These are phyloP conservation scores for Candida insectorum DNA, from an alignment of 805 yeast species.

Conservation along the genomic window DNA sequence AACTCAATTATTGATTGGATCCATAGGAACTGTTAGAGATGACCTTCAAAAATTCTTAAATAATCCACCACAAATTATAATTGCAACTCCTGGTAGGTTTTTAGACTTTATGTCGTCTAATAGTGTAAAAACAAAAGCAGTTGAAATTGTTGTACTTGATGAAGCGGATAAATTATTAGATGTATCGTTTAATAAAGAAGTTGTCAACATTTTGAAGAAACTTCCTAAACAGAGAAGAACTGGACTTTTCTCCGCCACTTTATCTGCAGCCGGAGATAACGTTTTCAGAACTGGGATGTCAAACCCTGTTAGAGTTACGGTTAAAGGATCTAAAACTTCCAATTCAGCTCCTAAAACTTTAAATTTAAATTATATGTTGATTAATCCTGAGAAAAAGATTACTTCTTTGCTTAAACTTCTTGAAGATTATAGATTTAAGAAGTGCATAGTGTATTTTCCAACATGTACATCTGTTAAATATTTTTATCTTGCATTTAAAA, in stretches of 20 bases:
- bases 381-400: conserved; percentile 60
- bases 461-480: conserved; percentile 83
- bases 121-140: conserved; percentile 54
- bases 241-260: conserved; percentile 92
- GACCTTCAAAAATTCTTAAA: conserved; percentile 61
- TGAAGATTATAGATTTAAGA: conserved; percentile 55
- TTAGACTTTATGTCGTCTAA: conserved; percentile 66
- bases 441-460: conserved; percentile 88
- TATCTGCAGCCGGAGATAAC: conserved; percentile 73
- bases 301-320: conserved; percentile 86
- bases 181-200: conserved; percentile 66
- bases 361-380: conserved; percentile 55
- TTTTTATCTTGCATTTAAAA: conserved; percentile 57
- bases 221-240: conserved; percentile 92
- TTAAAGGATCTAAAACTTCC: conserved; percentile 45
- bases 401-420: conserved; percentile 55
- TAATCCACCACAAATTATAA: conserved; percentile 64
- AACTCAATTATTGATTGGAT: conserved; percentile 66
- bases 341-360: conserved; percentile 58
- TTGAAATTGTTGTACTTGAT: conserved; percentile 78
- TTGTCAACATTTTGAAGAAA: conserved; percentile 59
- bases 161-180: conserved; percentile 92
- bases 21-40: conserved; percentile 59
- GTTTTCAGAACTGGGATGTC: conserved; percentile 87
- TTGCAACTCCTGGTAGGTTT: conserved; percentile 92